Evolutionary conservation across 306 rosid species (phyloP).

Genomic region (Rosa lucieae): DNA sequence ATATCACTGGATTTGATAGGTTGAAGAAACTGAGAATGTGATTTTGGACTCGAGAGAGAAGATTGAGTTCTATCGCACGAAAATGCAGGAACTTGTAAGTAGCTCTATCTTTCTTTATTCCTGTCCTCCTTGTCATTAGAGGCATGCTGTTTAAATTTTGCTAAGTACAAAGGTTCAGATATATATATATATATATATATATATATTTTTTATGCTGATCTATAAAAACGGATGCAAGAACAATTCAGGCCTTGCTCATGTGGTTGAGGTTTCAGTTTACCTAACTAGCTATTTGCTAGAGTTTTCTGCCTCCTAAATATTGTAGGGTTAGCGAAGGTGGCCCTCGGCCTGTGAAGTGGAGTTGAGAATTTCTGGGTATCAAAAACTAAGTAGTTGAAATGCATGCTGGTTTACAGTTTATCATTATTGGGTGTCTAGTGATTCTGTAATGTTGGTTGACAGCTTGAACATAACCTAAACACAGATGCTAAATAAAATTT

Average conservation of each 20-base stretch:
- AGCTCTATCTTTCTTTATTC: slow-evolving; percentile 31
- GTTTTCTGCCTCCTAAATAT: background rate
- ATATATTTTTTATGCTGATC: too few relatives aligned
- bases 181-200: background rate
- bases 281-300: background rate
- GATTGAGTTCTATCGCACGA: slow-evolving; percentile 74
- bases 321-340: background rate
- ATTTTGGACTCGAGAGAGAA: slow-evolving; percentile 89
- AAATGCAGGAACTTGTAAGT: slow-evolving; percentile 97
- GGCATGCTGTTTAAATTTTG: background rate
- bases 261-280: background rate
- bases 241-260: slow-evolving; percentile 3
- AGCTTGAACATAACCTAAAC: background rate
- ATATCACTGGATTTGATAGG: slow-evolving; percentile 39
- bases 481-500: background rate
- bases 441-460: slow-evolving; percentile 1
- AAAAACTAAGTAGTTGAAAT: background rate
- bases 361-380: background rate
- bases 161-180: background rate
- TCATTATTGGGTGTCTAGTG: slow-evolving; percentile 1
- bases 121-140: slow-evolving; percentile 12
- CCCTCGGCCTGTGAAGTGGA: background rate
- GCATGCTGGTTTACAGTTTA: background rate
- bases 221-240: background rate
- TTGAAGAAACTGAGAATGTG: slow-evolving; percentile 49